phyloP scores from a whole-genome alignment of 768 basidiomycete genomes.

The Pulveroboletus ravenelii region DNA sequence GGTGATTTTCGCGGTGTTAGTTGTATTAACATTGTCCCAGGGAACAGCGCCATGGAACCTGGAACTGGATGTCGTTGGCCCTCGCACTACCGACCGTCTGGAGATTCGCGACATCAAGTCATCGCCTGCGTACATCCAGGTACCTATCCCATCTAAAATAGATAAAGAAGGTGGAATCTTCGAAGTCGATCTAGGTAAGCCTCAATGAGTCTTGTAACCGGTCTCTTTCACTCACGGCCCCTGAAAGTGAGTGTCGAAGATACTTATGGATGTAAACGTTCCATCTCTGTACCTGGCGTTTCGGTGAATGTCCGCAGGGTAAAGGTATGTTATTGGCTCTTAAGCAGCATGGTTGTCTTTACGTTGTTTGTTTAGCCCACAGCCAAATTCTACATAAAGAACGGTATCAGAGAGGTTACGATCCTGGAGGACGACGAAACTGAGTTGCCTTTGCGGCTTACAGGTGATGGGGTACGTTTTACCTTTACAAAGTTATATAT shows the following conservation, averaged over 20 bases:
- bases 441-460: conserved; percentile 75
- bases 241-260: conserved; percentile 78
- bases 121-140: conserved; percentile 49
- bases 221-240: conserved; percentile 1
- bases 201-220: neutral
- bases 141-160: conserved; percentile 65
- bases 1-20: neutral
- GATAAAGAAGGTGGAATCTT: conserved; percentile 69
- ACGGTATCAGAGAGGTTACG: conserved; percentile 50
- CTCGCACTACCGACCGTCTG: conserved; percentile 58
- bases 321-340: conserved; percentile 45
- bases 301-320: conserved; percentile 80
- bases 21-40: conserved; percentile 33
- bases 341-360: neutral
- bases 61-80: conserved; percentile 75
- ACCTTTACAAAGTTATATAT: neutral
- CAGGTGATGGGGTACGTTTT: conserved; percentile 77
- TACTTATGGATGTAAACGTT: conserved; percentile 77
- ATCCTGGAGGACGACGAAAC: conserved; percentile 73
- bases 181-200: conserved; percentile 71
- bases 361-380: conserved; percentile 55
- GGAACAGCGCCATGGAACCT: conserved; percentile 91
- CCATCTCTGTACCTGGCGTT: conserved; percentile 70
- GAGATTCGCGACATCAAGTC: conserved; percentile 52
- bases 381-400: conserved; percentile 75